These are phyloP conservation scores for Quercus berberidifolia DNA, from an alignment of 306 rosid species.

Conservation along the genomic window DNA sequence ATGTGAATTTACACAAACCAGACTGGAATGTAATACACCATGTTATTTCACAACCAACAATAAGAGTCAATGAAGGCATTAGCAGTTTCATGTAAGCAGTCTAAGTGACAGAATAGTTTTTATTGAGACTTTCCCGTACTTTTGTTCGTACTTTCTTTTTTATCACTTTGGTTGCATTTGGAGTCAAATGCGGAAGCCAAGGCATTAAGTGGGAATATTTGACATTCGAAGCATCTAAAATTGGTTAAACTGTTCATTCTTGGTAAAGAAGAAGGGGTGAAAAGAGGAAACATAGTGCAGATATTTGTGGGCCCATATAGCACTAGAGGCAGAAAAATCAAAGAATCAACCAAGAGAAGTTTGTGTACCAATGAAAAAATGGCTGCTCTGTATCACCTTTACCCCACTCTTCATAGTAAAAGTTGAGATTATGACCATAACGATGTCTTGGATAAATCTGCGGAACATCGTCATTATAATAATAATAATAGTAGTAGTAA, in stretches of 20 bases:
- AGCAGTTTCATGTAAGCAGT: too few relatives aligned
- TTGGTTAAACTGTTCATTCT: not conserved
- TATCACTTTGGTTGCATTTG: not conserved
- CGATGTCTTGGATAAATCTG: conserved; percentile 56
- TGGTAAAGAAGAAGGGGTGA: too few relatives aligned
- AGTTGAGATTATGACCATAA: conserved; percentile 41
- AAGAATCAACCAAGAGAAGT: not conserved
- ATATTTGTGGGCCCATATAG: not conserved
- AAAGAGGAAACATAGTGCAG: too few relatives aligned
- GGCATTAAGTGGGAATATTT: not conserved
- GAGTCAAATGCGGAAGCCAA: not conserved
- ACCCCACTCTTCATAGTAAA: conserved; percentile 40
- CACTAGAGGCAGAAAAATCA: not conserved
- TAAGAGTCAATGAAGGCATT: too few relatives aligned
- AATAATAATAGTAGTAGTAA: not conserved
- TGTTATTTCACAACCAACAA: too few relatives aligned
- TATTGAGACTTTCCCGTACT: not conserved
- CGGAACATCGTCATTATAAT: not conserved
- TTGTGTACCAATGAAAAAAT: conserved; percentile 41
- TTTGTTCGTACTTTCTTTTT: not conserved
- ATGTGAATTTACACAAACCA: too few relatives aligned
- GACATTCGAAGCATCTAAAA: not conserved
- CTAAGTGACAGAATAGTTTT: not conserved
- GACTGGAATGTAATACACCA: too few relatives aligned
- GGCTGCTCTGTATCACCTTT: conserved; percentile 35